These are phyloP conservation scores for Cadophora gregata DNA, from an alignment of 2,329 filamentous ascomycete genomes.

Conservation along the genomic window DNA sequence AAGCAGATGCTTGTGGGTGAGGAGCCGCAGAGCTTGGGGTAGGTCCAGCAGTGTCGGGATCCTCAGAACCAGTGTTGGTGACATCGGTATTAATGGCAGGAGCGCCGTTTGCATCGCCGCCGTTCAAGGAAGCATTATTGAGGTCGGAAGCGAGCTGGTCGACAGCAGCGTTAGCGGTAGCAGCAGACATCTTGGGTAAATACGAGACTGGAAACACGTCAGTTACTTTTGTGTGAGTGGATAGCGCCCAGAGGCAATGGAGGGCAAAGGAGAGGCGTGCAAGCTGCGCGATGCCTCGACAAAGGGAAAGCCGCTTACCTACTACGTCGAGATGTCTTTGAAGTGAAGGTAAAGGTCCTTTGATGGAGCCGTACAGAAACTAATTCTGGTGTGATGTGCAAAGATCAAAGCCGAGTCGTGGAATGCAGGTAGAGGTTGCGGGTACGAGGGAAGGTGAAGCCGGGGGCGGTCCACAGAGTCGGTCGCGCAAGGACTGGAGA, in stretches of 20 bases:
- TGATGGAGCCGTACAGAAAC: slow-evolving; percentile 35
- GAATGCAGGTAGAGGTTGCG: slow-evolving; percentile 28
- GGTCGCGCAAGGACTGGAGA: slow-evolving; percentile 34
- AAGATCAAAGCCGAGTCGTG: slow-evolving; percentile 33
- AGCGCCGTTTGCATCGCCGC: slow-evolving; percentile 68
- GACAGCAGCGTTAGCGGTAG: slow-evolving; percentile 66
- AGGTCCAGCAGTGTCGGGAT: slow-evolving; percentile 68
- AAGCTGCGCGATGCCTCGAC: slow-evolving; percentile 20
- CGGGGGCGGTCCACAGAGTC: slow-evolving; percentile 38
- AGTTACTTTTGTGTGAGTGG: slow-evolving; percentile 23
- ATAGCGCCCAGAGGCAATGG: not conserved
- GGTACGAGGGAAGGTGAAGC: slow-evolving; percentile 34
- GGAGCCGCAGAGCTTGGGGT: slow-evolving; percentile 75
- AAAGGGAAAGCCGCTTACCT: slow-evolving; percentile 32
- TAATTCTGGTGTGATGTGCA: slow-evolving; percentile 32
- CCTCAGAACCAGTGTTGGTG: slow-evolving; percentile 58
- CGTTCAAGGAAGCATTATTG: slow-evolving; percentile 72
- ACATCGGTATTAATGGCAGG: slow-evolving; percentile 79
- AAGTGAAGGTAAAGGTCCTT: slow-evolving; percentile 30
- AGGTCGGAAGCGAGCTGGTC: slow-evolving; percentile 84
- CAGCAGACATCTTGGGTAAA: slow-evolving; percentile 62
- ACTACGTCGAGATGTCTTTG: slow-evolving; percentile 36
- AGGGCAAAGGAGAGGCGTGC: not conserved
- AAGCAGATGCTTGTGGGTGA: slow-evolving; percentile 91
- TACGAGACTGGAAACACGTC: slow-evolving; percentile 32